Conservation (phyloP, 1,284 basidiomycete genomes). For the Meripilus lineatus region DNA sequence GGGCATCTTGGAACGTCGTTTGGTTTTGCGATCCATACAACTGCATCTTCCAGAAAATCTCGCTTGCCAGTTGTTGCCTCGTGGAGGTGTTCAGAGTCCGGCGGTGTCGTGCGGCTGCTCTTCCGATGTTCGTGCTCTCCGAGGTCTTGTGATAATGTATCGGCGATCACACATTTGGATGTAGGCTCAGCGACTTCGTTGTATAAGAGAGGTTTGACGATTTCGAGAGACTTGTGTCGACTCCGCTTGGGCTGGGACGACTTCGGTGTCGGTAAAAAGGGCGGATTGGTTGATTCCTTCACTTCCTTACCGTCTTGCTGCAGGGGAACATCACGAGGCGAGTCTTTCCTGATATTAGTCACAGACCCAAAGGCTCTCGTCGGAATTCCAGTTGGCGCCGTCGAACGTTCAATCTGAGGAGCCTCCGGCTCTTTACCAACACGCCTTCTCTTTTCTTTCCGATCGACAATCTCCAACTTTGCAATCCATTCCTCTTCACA, state of each 20-base stretch:
- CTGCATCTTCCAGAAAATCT: conserved; percentile 19
- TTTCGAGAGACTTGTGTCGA: no score
- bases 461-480: conserved; percentile 26
- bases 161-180: background rate
- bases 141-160: background rate
- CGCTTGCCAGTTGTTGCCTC: no score
- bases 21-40: conserved; percentile 21
- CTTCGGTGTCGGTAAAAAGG: no score
- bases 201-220: no score
- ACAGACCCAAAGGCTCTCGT: conserved; percentile 15
- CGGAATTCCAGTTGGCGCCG: background rate
- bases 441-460: conserved; percentile 4
- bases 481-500: conserved; percentile 30
- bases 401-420: background rate
- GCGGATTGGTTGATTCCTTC: no score
- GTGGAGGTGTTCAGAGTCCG: background rate
- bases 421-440: background rate
- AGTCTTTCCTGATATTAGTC: conserved; percentile 20
- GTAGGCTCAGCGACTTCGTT: background rate
- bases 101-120: background rate
- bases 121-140: no score
- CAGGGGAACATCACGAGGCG: no score
- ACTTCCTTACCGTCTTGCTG: no score
- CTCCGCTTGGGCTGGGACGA: no score
- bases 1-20: conserved; percentile 14